Evolutionary conservation across 1,284 basidiomycete species (phyloP), one percentile per base, ranked within the genome.

Genomic region (Pseudozyma flocculosa): DNA sequence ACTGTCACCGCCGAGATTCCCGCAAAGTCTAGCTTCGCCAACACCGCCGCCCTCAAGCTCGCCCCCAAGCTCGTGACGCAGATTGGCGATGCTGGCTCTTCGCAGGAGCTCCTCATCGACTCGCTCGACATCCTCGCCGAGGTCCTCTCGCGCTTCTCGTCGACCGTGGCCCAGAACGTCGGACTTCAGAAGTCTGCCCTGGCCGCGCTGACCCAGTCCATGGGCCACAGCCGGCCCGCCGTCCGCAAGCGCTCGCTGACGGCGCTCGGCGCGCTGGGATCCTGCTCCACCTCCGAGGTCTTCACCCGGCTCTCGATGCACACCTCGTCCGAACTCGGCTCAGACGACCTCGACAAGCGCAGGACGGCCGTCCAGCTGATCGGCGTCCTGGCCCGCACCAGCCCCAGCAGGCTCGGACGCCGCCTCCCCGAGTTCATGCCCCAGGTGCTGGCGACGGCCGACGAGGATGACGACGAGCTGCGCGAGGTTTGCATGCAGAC

Each of bases 1-100:
- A 94, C 91, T 1, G 92, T 97, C 69, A 91, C 92, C 0, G 84
- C 88, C 17, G 91, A 95, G 78, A 83, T 97, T 50, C 88, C 90
- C 3, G 83, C 84, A 9, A 87, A 89, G 49, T 87, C 88, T 44
- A 86, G 85, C 64, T 85, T 92, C 48, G 88, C 89, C 2, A 82
- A 82, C 1, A 87, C 86, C 36, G 87, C 88, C n/a, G 90, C 89
- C 70, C 85, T 86, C 43, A 91, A 88, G 79, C 82, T 96, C 42
- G 86, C 88, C 0, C 89, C 90, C n/a, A 89, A 88, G 74, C 82
- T 95, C 11, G 83, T 93, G 14, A 82, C 80, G 81, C 86, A 64
- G 88, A 85, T 75, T 14, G 51, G 45, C 36, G 53, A 61, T 47
- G 38, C 43, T 10, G 54, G 56, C 13, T 52, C 86, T 9, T 87